A percentile compares a stretch with the other conserved stretches of the same genome.
These are phyloP conservation scores for Pseudogymnoascus sp. DNA, from an alignment of 2,329 filamentous ascomycete genomes.

Conservation along the genomic window DNA sequence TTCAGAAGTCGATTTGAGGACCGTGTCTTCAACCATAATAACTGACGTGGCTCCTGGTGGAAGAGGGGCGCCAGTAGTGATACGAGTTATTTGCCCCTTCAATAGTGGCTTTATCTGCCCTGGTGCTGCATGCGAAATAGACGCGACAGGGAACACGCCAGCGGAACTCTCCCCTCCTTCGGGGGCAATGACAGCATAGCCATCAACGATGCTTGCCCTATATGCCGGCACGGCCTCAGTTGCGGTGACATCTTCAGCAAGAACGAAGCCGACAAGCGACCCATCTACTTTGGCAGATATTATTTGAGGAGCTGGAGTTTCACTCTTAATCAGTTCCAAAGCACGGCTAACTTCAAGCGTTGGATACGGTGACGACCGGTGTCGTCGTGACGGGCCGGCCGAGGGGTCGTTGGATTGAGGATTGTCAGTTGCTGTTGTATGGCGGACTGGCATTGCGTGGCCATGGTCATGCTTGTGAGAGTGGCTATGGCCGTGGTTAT, in stretches of 20 bases:
- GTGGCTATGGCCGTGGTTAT: slow-evolving; percentile 49
- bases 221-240: slow-evolving; percentile 84
- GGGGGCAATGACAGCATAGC: slow-evolving; percentile 74
- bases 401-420: slow-evolving; percentile 52
- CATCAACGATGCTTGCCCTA: slow-evolving; percentile 91
- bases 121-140: slow-evolving; percentile 77
- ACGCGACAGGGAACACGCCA: slow-evolving; percentile 77
- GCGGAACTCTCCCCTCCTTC: slow-evolving; percentile 53
- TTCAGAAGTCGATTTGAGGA: slow-evolving; percentile 64
- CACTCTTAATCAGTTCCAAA: slow-evolving; percentile 59
- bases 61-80: slow-evolving; percentile 89
- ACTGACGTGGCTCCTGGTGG: slow-evolving; percentile 84
- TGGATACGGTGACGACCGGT: slow-evolving; percentile 81
- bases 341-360: slow-evolving; percentile 86
- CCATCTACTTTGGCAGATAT: slow-evolving; percentile 53
- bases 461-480: slow-evolving; percentile 59
- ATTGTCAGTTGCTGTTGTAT: slow-evolving; percentile 56
- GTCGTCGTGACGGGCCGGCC: slow-evolving; percentile 58
- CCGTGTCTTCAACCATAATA: slow-evolving; percentile 94
- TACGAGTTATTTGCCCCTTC: slow-evolving; percentile 72
- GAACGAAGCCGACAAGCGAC: slow-evolving; percentile 63
- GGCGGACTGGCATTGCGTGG: slow-evolving; percentile 57
- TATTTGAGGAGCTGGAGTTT: slow-evolving; percentile 58
- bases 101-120: slow-evolving; percentile 57
- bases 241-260: slow-evolving; percentile 76